phyloP scores from a whole-genome alignment of 176 grass and related monocot species.

The Oryza longistaminata region DNA sequence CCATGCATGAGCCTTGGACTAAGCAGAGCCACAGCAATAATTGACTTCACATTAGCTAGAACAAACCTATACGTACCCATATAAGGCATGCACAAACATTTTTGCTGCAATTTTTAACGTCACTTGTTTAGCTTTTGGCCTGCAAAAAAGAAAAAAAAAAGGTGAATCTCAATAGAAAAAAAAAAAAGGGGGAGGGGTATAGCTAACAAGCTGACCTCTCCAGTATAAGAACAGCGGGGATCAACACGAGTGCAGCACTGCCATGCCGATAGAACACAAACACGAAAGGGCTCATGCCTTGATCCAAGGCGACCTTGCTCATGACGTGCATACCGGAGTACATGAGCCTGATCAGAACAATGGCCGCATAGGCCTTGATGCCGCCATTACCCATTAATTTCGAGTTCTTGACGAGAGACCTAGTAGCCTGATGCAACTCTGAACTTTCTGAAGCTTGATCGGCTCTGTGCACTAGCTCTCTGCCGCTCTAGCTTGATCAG shows the following conservation, averaged over 20 bases:
- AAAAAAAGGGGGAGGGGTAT: not conserved
- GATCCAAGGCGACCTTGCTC: conserved; percentile 57
- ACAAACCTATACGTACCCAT: conserved; percentile 51
- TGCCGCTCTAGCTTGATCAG: no score
- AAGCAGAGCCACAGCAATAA: not conserved
- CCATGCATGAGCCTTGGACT: not conserved
- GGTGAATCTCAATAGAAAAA: not conserved
- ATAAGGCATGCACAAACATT: conserved; percentile 66
- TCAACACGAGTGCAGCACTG: conserved; percentile 51
- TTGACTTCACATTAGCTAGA: not conserved
- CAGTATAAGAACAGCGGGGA: conserved; percentile 47
- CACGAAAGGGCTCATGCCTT: conserved; percentile 67
- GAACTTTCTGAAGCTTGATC: not conserved
- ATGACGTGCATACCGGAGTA: conserved; percentile 70
- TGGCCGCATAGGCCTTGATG: conserved; percentile 41
- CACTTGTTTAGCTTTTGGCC: conserved; percentile 58
- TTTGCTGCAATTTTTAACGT: conserved; percentile 49
- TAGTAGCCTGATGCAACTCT: not conserved
- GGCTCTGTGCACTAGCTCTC: not conserved
- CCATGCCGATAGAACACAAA: conserved; percentile 78
- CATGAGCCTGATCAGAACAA: conserved; percentile 58
- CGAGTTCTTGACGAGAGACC: conserved; percentile 6
- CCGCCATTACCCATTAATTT: conserved; percentile 24
- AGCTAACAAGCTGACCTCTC: conserved; percentile 53
- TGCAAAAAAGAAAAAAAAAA: conserved; percentile 24